Percentiles rank a stretch among this genome's conserved stretches.
Conservation (phyloP, 441 rosid genomes). For the Hura crepitans region DNA sequence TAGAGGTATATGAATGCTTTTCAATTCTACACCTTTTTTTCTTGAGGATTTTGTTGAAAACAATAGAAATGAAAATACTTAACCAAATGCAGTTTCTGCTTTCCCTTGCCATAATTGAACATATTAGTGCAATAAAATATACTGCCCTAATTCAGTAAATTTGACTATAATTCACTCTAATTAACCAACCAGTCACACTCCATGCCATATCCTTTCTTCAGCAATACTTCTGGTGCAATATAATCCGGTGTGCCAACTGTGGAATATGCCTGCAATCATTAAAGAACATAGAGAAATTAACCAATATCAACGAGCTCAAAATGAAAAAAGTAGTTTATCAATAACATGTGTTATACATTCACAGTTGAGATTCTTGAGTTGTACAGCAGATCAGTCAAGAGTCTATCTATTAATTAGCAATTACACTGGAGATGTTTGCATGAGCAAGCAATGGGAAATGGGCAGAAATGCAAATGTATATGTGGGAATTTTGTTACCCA, state of each 20-base stretch:
- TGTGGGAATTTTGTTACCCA: neutral
- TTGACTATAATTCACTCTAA: slow-evolving; percentile 11
- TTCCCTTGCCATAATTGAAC: neutral
- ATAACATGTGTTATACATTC: neutral
- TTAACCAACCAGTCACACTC: slow-evolving; percentile 90
- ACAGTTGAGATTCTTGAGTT: neutral
- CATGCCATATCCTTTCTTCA: slow-evolving; percentile 94
- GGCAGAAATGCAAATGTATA: neutral
- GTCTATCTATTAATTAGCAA: neutral
- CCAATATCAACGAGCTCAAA: no score
- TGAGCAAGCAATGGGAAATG: neutral
- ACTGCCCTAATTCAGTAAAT: slow-evolving; percentile 13
- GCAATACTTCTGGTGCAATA: slow-evolving; percentile 92
- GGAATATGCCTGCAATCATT: slow-evolving; percentile 66
- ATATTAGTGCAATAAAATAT: neutral
- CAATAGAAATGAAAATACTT: neutral
- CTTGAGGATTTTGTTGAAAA: neutral
- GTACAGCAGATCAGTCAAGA: neutral
- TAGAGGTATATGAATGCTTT: neutral
- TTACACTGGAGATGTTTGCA: neutral
- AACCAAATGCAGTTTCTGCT: neutral
- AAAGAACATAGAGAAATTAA: slow-evolving; percentile 27
- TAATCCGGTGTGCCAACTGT: slow-evolving; percentile 98
- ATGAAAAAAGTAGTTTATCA: neutral
- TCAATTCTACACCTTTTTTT: neutral